These are phyloP conservation scores for Colletotrichum melonis DNA, from an alignment of 2,329 filamentous ascomycete genomes.

Conservation along the genomic window DNA sequence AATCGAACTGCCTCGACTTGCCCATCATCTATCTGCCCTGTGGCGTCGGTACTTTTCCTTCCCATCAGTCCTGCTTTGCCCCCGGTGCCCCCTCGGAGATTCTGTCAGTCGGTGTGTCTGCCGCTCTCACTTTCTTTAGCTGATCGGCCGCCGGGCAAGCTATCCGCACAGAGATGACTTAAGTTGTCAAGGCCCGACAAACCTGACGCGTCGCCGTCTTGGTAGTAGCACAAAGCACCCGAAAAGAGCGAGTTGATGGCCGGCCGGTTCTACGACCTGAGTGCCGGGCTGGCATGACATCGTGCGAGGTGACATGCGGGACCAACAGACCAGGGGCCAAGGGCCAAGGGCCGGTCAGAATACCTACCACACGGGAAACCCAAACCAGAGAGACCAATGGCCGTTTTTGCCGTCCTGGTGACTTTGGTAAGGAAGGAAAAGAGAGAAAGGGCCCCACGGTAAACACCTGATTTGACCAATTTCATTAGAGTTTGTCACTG, in stretches of 20 bases:
- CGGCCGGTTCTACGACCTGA: slow-evolving; percentile 4
- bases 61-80: not conserved
- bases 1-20: not conserved
- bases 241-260: not conserved
- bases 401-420: no score
- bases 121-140: not conserved
- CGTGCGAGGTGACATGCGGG: slow-evolving; percentile 4
- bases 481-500: slow-evolving; percentile 5
- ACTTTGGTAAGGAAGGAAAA: not conserved
- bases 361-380: not conserved
- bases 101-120: not conserved
- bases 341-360: not conserved
- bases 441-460: not conserved
- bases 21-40: not conserved
- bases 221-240: not conserved
- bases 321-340: not conserved
- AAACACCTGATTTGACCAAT: slow-evolving; percentile 10
- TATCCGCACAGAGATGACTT: not conserved
- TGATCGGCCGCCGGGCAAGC: not conserved
- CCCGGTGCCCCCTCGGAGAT: not conserved
- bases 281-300: slow-evolving; percentile 19
- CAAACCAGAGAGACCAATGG: no score
- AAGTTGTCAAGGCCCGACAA: not conserved
- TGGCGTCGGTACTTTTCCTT: not conserved
- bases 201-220: not conserved